Conservation (phyloP, 2,329 filamentous ascomycete genomes). For the Beauveria australis region DNA sequence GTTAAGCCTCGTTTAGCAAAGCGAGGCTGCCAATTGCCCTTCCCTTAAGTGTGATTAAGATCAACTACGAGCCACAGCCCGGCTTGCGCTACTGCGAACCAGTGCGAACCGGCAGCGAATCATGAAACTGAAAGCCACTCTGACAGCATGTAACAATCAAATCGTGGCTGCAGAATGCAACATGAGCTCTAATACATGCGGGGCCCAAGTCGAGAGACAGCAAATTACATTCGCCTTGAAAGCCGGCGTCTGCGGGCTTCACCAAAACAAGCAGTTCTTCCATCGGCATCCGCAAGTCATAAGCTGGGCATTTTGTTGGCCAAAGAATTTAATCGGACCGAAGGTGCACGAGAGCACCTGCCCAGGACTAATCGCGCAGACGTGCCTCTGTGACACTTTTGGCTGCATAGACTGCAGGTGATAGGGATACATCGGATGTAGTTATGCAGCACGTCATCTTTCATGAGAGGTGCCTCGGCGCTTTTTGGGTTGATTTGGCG, state of each 20-base stretch:
- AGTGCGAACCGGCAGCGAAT: not conserved
- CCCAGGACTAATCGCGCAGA: not conserved
- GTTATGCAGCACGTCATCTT: no score
- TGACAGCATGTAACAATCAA: not conserved
- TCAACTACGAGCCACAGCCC: no score
- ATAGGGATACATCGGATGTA: no score
- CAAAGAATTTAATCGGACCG: not conserved
- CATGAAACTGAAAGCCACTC: not conserved
- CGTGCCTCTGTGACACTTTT: no score
- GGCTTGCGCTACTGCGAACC: not conserved
- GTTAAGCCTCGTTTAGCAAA: no score
- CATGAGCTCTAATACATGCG: not conserved
- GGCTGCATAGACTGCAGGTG: no score
- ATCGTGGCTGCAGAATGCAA: not conserved
- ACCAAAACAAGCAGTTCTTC: not conserved
- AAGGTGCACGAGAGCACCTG: not conserved
- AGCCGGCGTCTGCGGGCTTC: not conserved
- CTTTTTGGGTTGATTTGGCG: no score
- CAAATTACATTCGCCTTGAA: not conserved
- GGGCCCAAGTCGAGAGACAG: not conserved
- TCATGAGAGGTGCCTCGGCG: no score
- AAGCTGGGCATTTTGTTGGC: not conserved
- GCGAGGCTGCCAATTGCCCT: no score
- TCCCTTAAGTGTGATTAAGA: no score
- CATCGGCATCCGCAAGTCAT: not conserved